These are phyloP conservation scores for Penicillium angulare DNA, from an alignment of 495 filamentous ascomycete genomes.

Conservation along the genomic window DNA sequence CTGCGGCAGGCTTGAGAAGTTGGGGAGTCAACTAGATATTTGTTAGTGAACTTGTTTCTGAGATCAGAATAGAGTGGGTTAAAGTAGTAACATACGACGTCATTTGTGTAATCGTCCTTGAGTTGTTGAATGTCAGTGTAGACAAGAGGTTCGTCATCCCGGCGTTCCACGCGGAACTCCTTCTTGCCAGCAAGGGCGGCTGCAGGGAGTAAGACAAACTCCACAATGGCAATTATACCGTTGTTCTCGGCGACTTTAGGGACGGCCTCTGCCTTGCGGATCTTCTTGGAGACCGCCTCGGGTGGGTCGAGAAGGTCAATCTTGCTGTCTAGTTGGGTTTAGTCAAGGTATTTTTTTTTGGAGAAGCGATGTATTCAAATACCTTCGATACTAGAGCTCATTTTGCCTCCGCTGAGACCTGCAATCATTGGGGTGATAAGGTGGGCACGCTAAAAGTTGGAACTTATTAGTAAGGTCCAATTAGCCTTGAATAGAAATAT, in stretches of 20 bases:
- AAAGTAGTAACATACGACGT: constrained; percentile 59
- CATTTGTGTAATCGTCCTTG: constrained; percentile 74
- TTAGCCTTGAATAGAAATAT: not conserved
- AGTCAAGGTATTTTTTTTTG: not conserved
- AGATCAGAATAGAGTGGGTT: constrained; percentile 1
- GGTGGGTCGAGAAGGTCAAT: constrained; percentile 84
- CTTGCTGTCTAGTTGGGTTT: constrained; percentile 47
- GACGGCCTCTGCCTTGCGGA: constrained; percentile 75
- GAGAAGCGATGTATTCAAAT: not conserved
- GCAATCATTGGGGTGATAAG: constrained; percentile 87
- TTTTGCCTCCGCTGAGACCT: constrained; percentile 76
- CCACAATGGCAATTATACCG: constrained; percentile 77
- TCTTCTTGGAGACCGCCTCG: constrained; percentile 65
- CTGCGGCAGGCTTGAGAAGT: constrained; percentile 74
- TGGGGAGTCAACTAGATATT: constrained; percentile 72
- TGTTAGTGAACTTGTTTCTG: constrained; percentile 41
- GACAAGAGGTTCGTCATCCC: constrained; percentile 62
- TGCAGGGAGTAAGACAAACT: constrained; percentile 79
- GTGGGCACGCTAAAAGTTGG: constrained; percentile 60
- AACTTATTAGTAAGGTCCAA: not conserved
- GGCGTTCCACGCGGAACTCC: constrained; percentile 40
- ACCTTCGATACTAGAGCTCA: constrained; percentile 39
- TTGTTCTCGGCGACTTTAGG: constrained; percentile 80
- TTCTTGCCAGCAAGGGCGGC: constrained; percentile 36
- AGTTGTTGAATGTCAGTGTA: constrained; percentile 72